Evolutionary conservation across 257 asterid genomes (phyloP).

Genomic region (Voacanga thouarsii): DNA sequence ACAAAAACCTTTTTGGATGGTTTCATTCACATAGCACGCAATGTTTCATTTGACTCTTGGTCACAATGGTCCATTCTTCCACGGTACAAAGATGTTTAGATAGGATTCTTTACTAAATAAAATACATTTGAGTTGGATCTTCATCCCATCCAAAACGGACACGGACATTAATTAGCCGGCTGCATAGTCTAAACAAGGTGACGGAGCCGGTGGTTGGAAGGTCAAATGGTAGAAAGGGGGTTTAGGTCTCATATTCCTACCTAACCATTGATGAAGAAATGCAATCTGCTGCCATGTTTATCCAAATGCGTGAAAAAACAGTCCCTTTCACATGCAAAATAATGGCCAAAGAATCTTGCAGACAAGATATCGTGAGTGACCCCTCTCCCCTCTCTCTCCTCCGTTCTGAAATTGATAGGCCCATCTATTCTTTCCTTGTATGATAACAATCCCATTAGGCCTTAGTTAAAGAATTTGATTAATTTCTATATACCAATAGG

Average conservation of each 20-base stretch:
- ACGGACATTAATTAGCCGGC: neutral
- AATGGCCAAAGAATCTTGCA: slow-evolving; percentile 46
- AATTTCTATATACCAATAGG: neutral
- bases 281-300: slow-evolving; percentile 21
- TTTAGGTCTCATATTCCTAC: neutral
- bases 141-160: neutral
- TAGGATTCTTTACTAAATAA: too few species aligned
- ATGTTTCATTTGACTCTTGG: too few species aligned
- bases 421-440: slow-evolving; percentile 2
- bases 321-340: slow-evolving; percentile 43
- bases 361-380: slow-evolving; percentile 33
- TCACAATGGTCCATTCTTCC: too few species aligned
- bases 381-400: slow-evolving; percentile 7
- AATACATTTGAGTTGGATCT: neutral
- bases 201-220: neutral
- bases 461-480: too few species aligned
- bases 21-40: too few species aligned
- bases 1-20: too few species aligned
- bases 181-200: neutral
- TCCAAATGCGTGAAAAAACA: slow-evolving; percentile 44
- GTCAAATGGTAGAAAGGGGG: slow-evolving; percentile 2
- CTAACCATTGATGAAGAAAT: slow-evolving; percentile 5
- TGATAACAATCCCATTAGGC: neutral
- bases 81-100: too few species aligned
- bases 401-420: neutral